Conservation (phyloP, 352 stramenopile species). For the Phytophthora melonis region DNA sequence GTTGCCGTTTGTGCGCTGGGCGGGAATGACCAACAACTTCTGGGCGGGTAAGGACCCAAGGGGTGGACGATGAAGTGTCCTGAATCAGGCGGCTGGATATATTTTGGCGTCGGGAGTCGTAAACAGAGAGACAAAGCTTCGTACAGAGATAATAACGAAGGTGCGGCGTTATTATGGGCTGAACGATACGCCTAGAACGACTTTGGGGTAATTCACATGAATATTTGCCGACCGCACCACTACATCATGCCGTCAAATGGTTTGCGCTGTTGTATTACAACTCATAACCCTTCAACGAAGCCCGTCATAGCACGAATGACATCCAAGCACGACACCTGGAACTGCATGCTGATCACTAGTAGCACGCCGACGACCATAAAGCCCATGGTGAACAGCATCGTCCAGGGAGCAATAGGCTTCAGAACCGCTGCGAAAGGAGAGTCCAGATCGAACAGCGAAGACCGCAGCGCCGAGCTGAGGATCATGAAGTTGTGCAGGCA, state of each 20-base stretch:
- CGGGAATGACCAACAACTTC: too few relatives aligned
- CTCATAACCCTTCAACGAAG: constrained; percentile 60
- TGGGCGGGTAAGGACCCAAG: too few relatives aligned
- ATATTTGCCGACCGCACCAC: too few relatives aligned
- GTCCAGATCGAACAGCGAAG: constrained; percentile 69
- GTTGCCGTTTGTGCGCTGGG: too few relatives aligned
- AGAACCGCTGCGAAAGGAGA: constrained; percentile 65
- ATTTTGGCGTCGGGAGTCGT: too few relatives aligned
- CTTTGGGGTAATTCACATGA: too few relatives aligned
- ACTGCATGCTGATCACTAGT: constrained; percentile 56
- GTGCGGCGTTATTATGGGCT: constrained; percentile 1
- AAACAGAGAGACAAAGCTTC: too few relatives aligned
- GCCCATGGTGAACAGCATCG: constrained; percentile 68
- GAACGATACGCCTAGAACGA: not conserved
- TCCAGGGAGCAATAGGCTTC: constrained; percentile 69
- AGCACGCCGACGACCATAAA: constrained; percentile 61
- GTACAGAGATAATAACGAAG: too few relatives aligned
- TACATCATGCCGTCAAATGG: too few relatives aligned
- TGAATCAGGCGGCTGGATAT: too few relatives aligned
- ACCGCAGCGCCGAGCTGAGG: constrained; percentile 65
- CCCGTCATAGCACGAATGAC: constrained; percentile 71
- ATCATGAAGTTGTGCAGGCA: constrained; percentile 93
- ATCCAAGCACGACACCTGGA: constrained; percentile 60
- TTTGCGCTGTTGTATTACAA: not conserved
- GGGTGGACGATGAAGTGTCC: too few relatives aligned